Conservation (phyloP, 2,329 filamentous ascomycete species). For the Pyrenophora tritici-repentis region DNA sequence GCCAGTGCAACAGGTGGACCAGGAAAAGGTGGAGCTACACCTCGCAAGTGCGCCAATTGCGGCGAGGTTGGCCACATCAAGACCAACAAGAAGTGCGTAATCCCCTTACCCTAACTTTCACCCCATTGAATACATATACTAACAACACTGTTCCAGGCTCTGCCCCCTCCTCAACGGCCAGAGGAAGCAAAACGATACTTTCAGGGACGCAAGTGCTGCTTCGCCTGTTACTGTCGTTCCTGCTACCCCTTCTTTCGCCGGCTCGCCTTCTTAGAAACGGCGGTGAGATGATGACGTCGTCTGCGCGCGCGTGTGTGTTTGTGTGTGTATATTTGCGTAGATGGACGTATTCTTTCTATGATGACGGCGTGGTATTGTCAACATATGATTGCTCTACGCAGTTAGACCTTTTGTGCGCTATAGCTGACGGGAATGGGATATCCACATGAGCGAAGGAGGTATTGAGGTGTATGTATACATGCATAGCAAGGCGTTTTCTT, state of each 20-base stretch:
- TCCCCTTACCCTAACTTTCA: background rate
- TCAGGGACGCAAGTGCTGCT: slow-evolving; percentile 41
- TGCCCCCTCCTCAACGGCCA: slow-evolving; percentile 47
- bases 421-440: too few species aligned
- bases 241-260: slow-evolving; percentile 24
- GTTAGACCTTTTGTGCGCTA: too few species aligned
- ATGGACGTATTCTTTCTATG: too few species aligned
- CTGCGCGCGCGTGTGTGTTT: too few species aligned
- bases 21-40: slow-evolving; percentile 58
- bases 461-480: too few species aligned
- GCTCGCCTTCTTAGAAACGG: slow-evolving; percentile 6
- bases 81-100: slow-evolving; percentile 87
- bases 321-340: too few species aligned
- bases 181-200: slow-evolving; percentile 47
- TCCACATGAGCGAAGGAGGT: too few species aligned
- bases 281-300: too few species aligned
- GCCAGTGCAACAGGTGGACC: slow-evolving; percentile 49
- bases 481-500: too few species aligned
- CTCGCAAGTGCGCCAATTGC: slow-evolving; percentile 95
- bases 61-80: slow-evolving; percentile 97
- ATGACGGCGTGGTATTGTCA: too few species aligned
- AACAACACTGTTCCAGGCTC: slow-evolving; percentile 33
- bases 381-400: too few species aligned
- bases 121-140: slow-evolving; percentile 16
- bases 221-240: slow-evolving; percentile 24